Conservation (phyloP, 805 yeast species). For the Starmerella ratchasimensis region DNA sequence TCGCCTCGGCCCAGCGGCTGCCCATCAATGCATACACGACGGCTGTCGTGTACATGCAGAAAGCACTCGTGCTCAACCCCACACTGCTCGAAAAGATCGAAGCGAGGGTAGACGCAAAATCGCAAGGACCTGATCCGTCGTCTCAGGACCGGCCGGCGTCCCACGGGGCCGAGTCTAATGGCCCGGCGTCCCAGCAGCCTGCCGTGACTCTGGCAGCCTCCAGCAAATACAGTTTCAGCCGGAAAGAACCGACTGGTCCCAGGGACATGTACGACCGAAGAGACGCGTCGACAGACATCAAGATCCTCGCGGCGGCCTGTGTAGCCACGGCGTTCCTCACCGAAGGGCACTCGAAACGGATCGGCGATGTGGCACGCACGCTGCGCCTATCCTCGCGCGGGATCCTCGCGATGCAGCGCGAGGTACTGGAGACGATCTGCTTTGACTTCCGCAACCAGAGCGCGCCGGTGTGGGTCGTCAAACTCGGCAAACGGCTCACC, state of each 20-base stretch:
- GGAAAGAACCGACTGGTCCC: neutral
- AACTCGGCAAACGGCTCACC: slow-evolving; percentile 37
- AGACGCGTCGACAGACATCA: no score
- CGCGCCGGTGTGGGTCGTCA: slow-evolving; percentile 53
- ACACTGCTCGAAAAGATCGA: neutral
- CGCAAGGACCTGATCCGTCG: no score
- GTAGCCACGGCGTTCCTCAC: slow-evolving; percentile 60
- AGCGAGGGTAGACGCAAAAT: no score
- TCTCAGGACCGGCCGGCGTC: no score
- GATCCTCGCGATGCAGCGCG: slow-evolving; percentile 45
- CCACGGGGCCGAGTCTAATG: no score
- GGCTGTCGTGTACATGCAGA: slow-evolving; percentile 59
- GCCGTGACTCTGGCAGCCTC: no score
- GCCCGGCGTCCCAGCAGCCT: no score
- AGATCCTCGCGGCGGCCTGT: slow-evolving; percentile 31
- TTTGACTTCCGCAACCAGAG: slow-evolving; percentile 67
- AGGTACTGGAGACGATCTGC: slow-evolving; percentile 57
- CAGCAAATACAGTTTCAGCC: no score
- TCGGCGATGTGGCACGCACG: slow-evolving; percentile 33
- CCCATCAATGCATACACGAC: slow-evolving; percentile 60
- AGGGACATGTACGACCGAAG: no score
- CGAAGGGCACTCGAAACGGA: slow-evolving; percentile 72
- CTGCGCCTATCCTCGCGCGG: neutral
- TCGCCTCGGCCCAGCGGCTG: slow-evolving; percentile 16
- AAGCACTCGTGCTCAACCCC: slow-evolving; percentile 49